These are phyloP conservation scores for grape (Vitis vinifera) DNA, from an alignment of 164 flowering plant species.

Conservation along the genomic window DNA sequence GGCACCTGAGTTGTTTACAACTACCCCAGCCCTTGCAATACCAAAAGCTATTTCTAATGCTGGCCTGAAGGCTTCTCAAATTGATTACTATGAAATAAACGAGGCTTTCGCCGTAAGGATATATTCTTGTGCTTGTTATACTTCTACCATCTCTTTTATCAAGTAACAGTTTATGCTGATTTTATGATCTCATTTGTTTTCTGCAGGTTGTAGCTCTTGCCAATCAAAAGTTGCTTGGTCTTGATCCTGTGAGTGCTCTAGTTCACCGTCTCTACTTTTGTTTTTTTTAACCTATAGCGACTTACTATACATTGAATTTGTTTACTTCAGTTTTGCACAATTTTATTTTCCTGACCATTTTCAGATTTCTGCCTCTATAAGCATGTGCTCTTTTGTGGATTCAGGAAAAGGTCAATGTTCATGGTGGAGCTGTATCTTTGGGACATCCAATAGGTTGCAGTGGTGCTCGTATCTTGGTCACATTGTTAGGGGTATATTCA, in stretches of 20 bases:
- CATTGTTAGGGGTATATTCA: slow-evolving; percentile 72
- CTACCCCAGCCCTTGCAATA: slow-evolving; percentile 94
- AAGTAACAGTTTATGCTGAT: background rate
- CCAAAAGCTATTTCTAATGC: slow-evolving; percentile 93
- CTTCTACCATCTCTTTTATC: background rate
- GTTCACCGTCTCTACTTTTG: background rate
- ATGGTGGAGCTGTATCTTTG: slow-evolving; percentile 96
- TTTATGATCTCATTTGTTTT: background rate
- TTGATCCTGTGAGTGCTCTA: slow-evolving; percentile 63
- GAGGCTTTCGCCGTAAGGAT: slow-evolving; percentile 91
- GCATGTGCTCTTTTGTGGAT: background rate
- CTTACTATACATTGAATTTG: background rate
- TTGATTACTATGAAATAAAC: slow-evolving; percentile 93
- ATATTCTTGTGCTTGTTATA: slow-evolving; percentile 3
- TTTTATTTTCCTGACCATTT: background rate
- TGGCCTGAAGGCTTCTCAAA: slow-evolving; percentile 77
- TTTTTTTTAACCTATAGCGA: background rate
- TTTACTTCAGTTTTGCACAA: background rate
- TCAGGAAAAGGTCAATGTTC: slow-evolving; percentile 79
- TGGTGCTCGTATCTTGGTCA: slow-evolving; percentile 91
- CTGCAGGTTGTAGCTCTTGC: slow-evolving; percentile 94
- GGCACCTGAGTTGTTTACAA: slow-evolving; percentile 94
- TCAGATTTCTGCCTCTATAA: background rate
- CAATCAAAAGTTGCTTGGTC: slow-evolving; percentile 80
- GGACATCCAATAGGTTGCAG: slow-evolving; percentile 99